Conservation (phyloP, 768 basidiomycete species). For the Mycena olivaceomarginata region DNA sequence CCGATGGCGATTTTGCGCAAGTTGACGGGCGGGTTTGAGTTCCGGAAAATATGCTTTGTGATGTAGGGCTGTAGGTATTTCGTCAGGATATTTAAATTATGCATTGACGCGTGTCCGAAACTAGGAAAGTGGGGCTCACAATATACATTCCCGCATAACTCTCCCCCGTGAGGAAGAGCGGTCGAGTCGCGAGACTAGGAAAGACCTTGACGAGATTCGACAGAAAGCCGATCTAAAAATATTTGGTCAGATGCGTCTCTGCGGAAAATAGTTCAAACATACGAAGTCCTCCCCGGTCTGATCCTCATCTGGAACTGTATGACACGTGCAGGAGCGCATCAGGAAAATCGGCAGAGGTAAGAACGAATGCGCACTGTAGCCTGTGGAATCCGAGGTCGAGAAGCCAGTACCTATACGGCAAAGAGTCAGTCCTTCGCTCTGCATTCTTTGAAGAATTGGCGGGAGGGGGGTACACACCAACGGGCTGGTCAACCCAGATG, state of each 20-base stretch:
- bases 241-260: background rate
- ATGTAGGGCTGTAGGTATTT: conserved; percentile 68
- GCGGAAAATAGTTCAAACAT: background rate
- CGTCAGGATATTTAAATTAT: background rate
- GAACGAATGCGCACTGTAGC: conserved; percentile 58
- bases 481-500: conserved; percentile 73
- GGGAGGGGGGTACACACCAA: conserved; percentile 39
- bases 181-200: conserved; percentile 68
- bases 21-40: conserved; percentile 66
- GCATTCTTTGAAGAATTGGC: background rate
- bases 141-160: conserved; percentile 74
- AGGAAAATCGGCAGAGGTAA: background rate
- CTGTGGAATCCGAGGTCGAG: conserved; percentile 65
- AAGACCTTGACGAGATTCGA: conserved; percentile 71
- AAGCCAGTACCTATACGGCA: conserved; percentile 59
- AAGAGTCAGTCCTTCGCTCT: too few relatives aligned
- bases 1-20: conserved; percentile 70
- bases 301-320: conserved; percentile 62
- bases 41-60: conserved; percentile 66
- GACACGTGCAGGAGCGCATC: background rate
- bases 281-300: conserved; percentile 61
- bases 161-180: conserved; percentile 69
- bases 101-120: too few relatives aligned
- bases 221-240: conserved; percentile 67
- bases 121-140: conserved; percentile 51